phyloP scores from a whole-genome alignment of 768 basidiomycete species.

The Leccinum broughii region DNA sequence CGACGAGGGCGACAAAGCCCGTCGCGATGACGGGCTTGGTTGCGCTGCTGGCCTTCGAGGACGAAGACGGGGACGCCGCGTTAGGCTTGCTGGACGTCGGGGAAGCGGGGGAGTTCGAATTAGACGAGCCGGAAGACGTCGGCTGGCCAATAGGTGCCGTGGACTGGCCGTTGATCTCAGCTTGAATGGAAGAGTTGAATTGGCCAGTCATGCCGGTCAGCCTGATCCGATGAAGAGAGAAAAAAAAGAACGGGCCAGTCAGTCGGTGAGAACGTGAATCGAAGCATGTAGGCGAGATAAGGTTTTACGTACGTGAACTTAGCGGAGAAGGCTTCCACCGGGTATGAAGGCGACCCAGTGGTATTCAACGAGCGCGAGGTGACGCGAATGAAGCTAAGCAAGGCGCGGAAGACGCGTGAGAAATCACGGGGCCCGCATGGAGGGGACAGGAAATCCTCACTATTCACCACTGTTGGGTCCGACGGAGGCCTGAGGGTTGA shows the following conservation, averaged over 20 bases:
- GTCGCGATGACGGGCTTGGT: constrained; percentile 26
- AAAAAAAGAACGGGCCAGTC: not conserved
- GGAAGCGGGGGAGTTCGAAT: not conserved
- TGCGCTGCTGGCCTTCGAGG: constrained; percentile 19
- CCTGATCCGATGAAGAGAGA: constrained; percentile 35
- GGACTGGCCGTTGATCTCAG: constrained; percentile 61
- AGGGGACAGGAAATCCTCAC: constrained; percentile 36
- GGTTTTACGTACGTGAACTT: constrained; percentile 63
- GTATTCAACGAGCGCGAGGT: constrained; percentile 60
- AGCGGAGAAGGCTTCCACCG: constrained; percentile 73
- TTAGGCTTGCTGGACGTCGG: not conserved
- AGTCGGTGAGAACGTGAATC: not conserved
- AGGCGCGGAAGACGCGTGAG: not conserved
- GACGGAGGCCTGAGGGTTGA: constrained; percentile 50
- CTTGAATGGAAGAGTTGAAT: constrained; percentile 56
- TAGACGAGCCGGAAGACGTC: constrained; percentile 19
- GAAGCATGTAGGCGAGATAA: not conserved
- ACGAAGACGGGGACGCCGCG: not conserved
- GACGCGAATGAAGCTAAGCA: constrained; percentile 72
- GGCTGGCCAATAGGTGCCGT: constrained; percentile 55
- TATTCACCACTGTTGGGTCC: constrained; percentile 59
- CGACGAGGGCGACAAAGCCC: constrained; percentile 22
- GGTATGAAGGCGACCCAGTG: constrained; percentile 50
- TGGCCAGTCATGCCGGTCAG: constrained; percentile 68
- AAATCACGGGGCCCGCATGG: not conserved